These are phyloP conservation scores for Bacterosira constricta DNA, from an alignment of 108 stramenopile genomes.

Conservation along the genomic window DNA sequence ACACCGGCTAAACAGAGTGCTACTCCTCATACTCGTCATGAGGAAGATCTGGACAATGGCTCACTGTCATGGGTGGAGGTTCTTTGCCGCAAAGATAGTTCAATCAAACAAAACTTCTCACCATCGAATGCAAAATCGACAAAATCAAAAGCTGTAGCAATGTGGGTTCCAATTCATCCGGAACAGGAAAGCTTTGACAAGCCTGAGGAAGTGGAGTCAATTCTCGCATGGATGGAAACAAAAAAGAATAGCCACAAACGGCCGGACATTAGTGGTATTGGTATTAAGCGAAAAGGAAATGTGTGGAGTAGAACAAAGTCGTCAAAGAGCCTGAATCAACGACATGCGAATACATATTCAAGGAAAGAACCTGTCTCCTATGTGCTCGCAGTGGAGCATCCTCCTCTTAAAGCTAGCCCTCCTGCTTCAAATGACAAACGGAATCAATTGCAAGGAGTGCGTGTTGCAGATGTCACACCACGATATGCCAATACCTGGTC, in stretches of 20 bases:
- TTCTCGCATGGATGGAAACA: slow-evolving; percentile 25
- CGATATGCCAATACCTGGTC: slow-evolving; percentile 77
- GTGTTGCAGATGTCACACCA: slow-evolving; percentile 85
- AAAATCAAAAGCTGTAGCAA: not conserved
- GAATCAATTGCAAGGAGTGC: slow-evolving; percentile 1
- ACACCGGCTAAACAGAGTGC: not conserved
- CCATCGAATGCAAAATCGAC: too few relatives aligned
- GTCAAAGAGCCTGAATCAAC: slow-evolving; percentile 8
- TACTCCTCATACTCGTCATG: not conserved
- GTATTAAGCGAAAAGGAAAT: not conserved
- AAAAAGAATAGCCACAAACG: not conserved
- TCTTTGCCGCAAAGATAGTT: slow-evolving; percentile 34
- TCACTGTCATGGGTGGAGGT: slow-evolving; percentile 55
- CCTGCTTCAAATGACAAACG: not conserved
- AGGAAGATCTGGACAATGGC: not conserved
- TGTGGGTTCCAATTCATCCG: slow-evolving; percentile 35
- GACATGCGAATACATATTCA: not conserved
- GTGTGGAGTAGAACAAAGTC: not conserved
- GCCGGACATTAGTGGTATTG: not conserved
- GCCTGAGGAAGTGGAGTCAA: slow-evolving; percentile 53
- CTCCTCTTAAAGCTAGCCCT: not conserved
- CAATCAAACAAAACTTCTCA: too few relatives aligned
- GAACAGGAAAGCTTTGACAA: slow-evolving; percentile 43
- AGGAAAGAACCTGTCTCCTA: slow-evolving; percentile 56
- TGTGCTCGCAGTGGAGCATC: slow-evolving; percentile 74